These are phyloP conservation scores for Echinosophora koreensis DNA, from an alignment of 306 rosid species.

Conservation along the genomic window DNA sequence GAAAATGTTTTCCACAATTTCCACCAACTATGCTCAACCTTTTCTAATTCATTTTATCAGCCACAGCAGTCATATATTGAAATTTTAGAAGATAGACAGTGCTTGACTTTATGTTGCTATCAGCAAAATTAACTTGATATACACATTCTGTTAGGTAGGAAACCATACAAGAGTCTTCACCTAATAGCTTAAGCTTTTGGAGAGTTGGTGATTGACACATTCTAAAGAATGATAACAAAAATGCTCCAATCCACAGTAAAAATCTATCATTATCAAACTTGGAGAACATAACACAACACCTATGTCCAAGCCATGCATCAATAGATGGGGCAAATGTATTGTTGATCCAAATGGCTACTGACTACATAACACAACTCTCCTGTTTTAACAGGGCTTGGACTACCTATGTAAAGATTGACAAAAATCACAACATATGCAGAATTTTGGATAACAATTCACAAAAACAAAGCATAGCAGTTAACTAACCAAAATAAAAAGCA, in stretches of 20 bases:
- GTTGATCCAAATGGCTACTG: neutral
- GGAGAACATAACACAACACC: too few relatives aligned
- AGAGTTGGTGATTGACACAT: neutral
- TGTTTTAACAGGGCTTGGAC: neutral
- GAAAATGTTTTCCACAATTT: neutral
- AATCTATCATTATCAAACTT: too few relatives aligned
- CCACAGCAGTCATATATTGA: conserved; percentile 1
- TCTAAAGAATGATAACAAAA: neutral
- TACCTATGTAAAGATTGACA: neutral
- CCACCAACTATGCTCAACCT: neutral
- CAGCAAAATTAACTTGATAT: neutral
- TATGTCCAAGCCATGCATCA: neutral
- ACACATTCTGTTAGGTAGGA: neutral
- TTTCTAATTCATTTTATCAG: conserved; percentile 9
- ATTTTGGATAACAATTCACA: neutral
- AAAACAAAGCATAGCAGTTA: neutral
- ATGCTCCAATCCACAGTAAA: neutral
- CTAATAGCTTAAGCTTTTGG: neutral
- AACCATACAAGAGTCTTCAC: neutral
- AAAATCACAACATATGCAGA: neutral
- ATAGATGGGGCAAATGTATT: neutral
- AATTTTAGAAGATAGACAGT: conserved; percentile 5
- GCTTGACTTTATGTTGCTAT: conserved; percentile 7
- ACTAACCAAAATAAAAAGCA: neutral
- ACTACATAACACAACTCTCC: neutral